Evolutionary conservation across 805 yeast genomes (phyloP), one percentile per base, ranked within the genome.

Genomic region (Barnettozyma salicaria): DNA sequence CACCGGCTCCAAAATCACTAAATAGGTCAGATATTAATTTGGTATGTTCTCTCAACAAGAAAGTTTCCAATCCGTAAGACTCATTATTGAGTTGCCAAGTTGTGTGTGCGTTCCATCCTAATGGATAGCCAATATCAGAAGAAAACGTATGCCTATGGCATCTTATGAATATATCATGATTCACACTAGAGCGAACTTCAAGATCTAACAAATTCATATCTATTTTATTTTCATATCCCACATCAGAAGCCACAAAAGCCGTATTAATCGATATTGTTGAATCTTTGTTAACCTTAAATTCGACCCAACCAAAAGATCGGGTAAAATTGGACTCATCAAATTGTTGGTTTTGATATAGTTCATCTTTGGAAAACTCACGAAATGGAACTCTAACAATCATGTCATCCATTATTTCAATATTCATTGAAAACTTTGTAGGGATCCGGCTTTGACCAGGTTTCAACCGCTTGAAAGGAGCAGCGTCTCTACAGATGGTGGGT

Each of bases 241-340:
- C 51, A 3, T 59, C 59, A 0, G 72, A 61, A 1, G 92, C 75
- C 7, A 76, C 60, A 43, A 75, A 67, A 0, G 82, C 75, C 1
- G 72, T 60, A 13, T 60, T 64, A 10, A 65, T 56, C 3, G 65
- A 52, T 1, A 80, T 50, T 0, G 66, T 65, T 0, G 95, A 72
- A 0, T 70, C 76, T 13, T 65, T 62, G 3, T 67, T 68, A 28
- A 79, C 60, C 42, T 78, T 80, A 14, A 87, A 37, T 50, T 90
- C 97, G 4, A 92, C 43, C 98, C 98, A 92, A 0, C 96, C 97
- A 63, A 82, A 92, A 1, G 95, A 82, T 32, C 92, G 65, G 2
- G 65, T 53, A 5, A 59, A 48, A 36, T 60, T 61, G n/a, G 61
- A 56, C 5, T 58, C 50, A 14, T 59, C 59, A 32, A 53, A 51